These are phyloP conservation scores for Polyporus tsugae DNA, from an alignment of 1,284 basidiomycete species.

Conservation along the genomic window DNA sequence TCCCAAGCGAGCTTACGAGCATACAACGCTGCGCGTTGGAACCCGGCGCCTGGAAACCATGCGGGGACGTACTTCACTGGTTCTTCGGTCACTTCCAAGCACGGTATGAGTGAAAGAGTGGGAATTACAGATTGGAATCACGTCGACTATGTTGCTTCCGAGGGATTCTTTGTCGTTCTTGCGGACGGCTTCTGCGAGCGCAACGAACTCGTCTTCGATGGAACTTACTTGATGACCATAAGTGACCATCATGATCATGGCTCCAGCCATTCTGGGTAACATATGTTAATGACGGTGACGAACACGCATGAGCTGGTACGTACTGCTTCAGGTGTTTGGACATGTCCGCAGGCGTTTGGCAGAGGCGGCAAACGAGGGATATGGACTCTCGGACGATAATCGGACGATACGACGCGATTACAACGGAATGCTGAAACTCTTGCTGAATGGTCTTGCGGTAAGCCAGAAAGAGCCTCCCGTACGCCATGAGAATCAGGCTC, in stretches of 20 bases:
- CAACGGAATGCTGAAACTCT: conserved; percentile 23
- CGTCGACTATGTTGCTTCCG: conserved; percentile 31
- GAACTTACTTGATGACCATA: conserved; percentile 26
- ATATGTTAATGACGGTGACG: neutral
- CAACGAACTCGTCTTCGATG: conserved; percentile 24
- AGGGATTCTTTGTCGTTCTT: conserved; percentile 21
- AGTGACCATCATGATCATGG: conserved; percentile 28
- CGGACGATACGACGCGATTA: conserved; percentile 4
- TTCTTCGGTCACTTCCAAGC: neutral
- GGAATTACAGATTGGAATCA: conserved; percentile 27
- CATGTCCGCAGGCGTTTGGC: conserved; percentile 2
- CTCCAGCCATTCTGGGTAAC: conserved; percentile 21
- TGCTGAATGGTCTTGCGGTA: conserved; percentile 24
- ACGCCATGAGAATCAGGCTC: conserved; percentile 27
- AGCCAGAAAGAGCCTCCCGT: conserved; percentile 16
- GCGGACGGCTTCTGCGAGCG: conserved; percentile 23
- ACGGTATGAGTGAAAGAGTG: neutral
- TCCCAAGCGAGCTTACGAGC: conserved; percentile 1
- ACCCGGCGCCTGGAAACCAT: conserved; percentile 31
- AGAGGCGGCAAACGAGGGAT: conserved; percentile 9
- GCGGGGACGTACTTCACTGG: conserved; percentile 29
- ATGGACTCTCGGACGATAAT: conserved; percentile 12
- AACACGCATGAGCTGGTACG: neutral
- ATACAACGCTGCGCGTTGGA: conserved; percentile 21
- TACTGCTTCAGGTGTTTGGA: conserved; percentile 19